Percentiles rank a stretch among this genome's conserved stretches.
phyloP scores from a whole-genome alignment of 352 stramenopile genomes.

The Pythium plurisporium region DNA sequence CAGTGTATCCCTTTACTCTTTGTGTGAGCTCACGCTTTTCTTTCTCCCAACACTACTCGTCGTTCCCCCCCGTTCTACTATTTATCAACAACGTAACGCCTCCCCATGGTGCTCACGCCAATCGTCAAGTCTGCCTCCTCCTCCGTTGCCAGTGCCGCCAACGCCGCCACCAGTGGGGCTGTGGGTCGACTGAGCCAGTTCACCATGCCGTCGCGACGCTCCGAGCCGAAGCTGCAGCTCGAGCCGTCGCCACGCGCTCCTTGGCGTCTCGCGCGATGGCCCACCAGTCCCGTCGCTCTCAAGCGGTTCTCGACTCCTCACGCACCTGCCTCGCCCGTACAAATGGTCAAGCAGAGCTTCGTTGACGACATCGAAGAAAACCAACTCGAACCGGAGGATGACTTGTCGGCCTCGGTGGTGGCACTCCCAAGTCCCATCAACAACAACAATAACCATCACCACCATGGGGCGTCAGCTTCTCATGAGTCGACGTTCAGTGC shows the following conservation, averaged over 20 bases:
- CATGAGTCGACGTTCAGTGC: constrained; percentile 13
- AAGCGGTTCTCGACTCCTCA: constrained; percentile 16
- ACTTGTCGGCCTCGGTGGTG: not conserved
- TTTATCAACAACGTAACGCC: not conserved
- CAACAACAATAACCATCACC: not conserved
- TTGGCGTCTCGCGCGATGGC: constrained; percentile 19
- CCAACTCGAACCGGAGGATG: constrained; percentile 10
- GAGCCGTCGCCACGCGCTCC: constrained; percentile 8
- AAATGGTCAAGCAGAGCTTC: constrained; percentile 19
- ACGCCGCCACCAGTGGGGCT: not conserved
- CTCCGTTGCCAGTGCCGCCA: not conserved
- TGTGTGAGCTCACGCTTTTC: too few species aligned
- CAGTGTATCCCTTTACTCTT: too few species aligned
- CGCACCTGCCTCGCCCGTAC: constrained; percentile 6
- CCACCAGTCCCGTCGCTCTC: constrained; percentile 16
- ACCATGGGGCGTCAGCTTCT: not conserved
- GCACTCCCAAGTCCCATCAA: not conserved
- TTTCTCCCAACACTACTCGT: too few species aligned
- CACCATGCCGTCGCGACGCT: constrained; percentile 16
- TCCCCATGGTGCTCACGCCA: constrained; percentile 17
- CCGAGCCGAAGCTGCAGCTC: constrained; percentile 21
- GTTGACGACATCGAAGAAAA: constrained; percentile 12
- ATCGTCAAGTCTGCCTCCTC: constrained; percentile 4
- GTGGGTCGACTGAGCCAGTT: constrained; percentile 7
- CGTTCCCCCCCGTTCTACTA: too few species aligned